A percentile compares a stretch with the other conserved stretches of the same genome.
These are phyloP conservation scores for Pichia sp. DNA, from an alignment of 1,139 yeast species.

Conservation along the genomic window DNA sequence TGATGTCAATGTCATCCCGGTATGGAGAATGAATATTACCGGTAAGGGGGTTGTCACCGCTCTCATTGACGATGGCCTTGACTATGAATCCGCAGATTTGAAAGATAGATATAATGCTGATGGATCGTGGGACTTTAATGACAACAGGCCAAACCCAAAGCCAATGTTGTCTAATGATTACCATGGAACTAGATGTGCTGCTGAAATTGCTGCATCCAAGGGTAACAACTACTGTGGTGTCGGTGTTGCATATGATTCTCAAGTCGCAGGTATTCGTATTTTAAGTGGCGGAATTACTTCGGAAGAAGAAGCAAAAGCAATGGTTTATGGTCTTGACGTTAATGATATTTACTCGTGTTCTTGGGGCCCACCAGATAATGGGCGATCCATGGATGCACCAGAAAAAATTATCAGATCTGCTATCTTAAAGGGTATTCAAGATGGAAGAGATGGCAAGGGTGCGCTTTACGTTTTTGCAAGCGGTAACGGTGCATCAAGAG, in stretches of 20 bases:
- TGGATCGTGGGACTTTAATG: constrained; percentile 91
- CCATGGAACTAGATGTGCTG: constrained; percentile 98
- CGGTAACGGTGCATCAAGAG: constrained; percentile 83
- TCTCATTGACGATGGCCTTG: constrained; percentile 91
- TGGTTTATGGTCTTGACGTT: constrained; percentile 68
- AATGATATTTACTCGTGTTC: constrained; percentile 96
- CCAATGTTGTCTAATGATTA: constrained; percentile 80
- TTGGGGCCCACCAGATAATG: constrained; percentile 99
- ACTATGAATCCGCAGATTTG: constrained; percentile 69
- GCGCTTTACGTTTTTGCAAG: constrained; percentile 91
- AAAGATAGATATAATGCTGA: constrained; percentile 60
- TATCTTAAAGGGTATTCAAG: constrained; percentile 72
- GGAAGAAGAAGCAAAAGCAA: constrained; percentile 87
- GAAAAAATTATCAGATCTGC: constrained; percentile 73
- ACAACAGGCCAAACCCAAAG: constrained; percentile 63
- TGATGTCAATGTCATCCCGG: constrained; percentile 80
- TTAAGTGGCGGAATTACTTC: constrained; percentile 72
- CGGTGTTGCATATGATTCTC: constrained; percentile 85
- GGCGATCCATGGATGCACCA: constrained; percentile 80
- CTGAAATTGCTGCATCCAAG: constrained; percentile 88
- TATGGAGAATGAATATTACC: constrained; percentile 77
- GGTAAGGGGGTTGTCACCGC: constrained; percentile 84
- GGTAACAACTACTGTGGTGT: constrained; percentile 82
- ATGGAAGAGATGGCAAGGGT: constrained; percentile 80
- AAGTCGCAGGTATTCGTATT: constrained; percentile 87